Evolutionary conservation across 108 stramenopile species (phyloP).

Genomic region (Skeletonema menzelii): DNA sequence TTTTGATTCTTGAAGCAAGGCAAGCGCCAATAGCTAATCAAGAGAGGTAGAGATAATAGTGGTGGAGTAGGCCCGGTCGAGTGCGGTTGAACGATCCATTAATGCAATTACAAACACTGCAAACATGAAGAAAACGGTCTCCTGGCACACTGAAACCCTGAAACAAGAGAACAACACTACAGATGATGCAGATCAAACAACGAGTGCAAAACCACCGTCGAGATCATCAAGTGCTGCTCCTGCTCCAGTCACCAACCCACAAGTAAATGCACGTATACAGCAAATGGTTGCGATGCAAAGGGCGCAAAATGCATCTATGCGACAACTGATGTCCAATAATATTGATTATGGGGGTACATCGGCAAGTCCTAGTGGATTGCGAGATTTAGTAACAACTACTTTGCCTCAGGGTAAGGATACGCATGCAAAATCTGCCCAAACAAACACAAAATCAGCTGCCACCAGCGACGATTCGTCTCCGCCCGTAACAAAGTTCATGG

Average conservation of each 20-base stretch:
- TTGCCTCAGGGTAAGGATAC: not conserved
- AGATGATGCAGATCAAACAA: not conserved
- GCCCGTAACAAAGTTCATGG: not conserved
- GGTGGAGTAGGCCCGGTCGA: no score
- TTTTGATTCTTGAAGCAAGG: no score
- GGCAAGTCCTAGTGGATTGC: constrained; percentile 16
- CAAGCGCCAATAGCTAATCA: no score
- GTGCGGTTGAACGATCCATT: no score
- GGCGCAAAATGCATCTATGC: constrained; percentile 34
- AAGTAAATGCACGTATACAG: constrained; percentile 21
- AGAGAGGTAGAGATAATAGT: no score
- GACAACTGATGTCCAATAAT: constrained; percentile 15
- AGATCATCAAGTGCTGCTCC: constrained; percentile 3
- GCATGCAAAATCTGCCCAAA: not conserved
- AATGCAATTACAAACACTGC: not conserved
- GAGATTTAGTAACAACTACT: constrained; percentile 7
- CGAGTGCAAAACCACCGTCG: not conserved
- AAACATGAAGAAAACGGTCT: constrained; percentile 28
- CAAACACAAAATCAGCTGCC: not conserved
- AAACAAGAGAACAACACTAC: not conserved
- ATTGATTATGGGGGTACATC: constrained; percentile 2
- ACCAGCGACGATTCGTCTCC: not conserved
- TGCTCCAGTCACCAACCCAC: constrained; percentile 1
- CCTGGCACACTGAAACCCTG: constrained; percentile 22
- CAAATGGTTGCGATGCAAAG: constrained; percentile 37